Percentiles rank a stretch among this genome's conserved stretches.
Conservation (phyloP, 1,284 basidiomycete genomes). For the Cryptococcus depauperatus region DNA sequence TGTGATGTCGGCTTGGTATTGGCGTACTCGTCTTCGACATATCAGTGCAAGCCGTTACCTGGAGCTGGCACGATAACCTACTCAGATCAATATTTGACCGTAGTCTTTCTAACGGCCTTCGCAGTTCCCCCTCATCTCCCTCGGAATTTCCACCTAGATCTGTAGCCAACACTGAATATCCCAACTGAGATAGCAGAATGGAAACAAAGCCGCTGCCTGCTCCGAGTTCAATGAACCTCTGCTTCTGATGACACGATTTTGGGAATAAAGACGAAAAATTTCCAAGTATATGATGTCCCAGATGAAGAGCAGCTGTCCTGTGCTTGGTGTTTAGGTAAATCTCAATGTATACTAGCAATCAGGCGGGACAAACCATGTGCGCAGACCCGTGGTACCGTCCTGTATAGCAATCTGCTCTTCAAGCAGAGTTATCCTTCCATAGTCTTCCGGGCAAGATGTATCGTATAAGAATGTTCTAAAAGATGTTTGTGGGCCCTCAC, state of each 20-base stretch:
- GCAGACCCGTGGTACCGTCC: slow-evolving; percentile 43
- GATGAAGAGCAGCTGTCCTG: slow-evolving; percentile 30
- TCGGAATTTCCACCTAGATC: slow-evolving; percentile 27
- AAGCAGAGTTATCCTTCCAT: slow-evolving; percentile 33
- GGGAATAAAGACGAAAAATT: slow-evolving; percentile 10
- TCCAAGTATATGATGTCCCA: slow-evolving; percentile 35
- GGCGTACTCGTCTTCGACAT: neutral
- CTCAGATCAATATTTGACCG: slow-evolving; percentile 34
- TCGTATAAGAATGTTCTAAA: slow-evolving; percentile 44
- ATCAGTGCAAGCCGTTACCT: neutral
- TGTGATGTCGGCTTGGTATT: slow-evolving; percentile 1
- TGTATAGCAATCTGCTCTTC: slow-evolving; percentile 45
- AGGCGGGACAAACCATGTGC: slow-evolving; percentile 44
- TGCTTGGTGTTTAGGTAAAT: neutral
- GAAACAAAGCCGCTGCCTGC: slow-evolving; percentile 44
- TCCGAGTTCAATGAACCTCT: slow-evolving; percentile 38
- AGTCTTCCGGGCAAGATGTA: neutral
- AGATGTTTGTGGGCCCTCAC: slow-evolving; percentile 25
- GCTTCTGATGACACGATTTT: neutral
- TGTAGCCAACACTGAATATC: slow-evolving; percentile 25
- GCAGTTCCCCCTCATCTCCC: too few species aligned
- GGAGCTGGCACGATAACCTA: slow-evolving; percentile 15
- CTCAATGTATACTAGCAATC: too few species aligned
- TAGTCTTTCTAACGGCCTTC: slow-evolving; percentile 33
- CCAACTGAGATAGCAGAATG: slow-evolving; percentile 32